Conservation (phyloP, 2,329 filamentous ascomycete genomes). For the Trichoderma pleuroti region DNA sequence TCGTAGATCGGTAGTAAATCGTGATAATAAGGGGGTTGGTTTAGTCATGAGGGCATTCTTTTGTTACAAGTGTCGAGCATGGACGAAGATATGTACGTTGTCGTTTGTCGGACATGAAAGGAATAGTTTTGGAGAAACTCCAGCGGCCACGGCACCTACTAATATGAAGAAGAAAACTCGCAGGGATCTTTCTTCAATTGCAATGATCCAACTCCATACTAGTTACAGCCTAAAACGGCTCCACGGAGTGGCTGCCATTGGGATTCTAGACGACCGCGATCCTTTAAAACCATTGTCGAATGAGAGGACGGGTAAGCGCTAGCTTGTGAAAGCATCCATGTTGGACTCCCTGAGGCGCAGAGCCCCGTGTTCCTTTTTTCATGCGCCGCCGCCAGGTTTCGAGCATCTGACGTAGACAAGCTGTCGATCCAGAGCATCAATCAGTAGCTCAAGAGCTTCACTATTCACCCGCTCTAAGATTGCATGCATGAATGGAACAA, state of each 20-base stretch:
- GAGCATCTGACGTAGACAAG: background rate
- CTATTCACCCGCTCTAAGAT: background rate
- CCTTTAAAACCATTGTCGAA: background rate
- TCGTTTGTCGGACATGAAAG: background rate
- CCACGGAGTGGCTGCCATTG: background rate
- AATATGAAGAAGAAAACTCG: background rate
- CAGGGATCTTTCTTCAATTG: conserved; percentile 1
- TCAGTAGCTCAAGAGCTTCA: background rate
- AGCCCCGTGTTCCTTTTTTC: background rate
- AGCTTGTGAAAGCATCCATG: background rate
- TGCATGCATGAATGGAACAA: background rate
- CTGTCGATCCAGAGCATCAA: background rate
- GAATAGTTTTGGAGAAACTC: background rate
- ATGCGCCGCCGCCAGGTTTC: background rate
- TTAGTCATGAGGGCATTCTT: conserved; percentile 12
- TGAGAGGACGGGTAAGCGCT: conserved; percentile 6
- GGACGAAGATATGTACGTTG: background rate
- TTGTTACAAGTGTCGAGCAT: background rate
- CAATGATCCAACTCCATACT: background rate
- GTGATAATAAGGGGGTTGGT: background rate
- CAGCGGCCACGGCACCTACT: background rate
- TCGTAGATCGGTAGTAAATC: conserved; percentile 3
- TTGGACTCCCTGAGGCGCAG: background rate
- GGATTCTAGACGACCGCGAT: background rate
- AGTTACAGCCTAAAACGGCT: background rate